These are phyloP conservation scores for Penicillium silybi DNA, from an alignment of 495 filamentous ascomycete species.

Conservation along the genomic window DNA sequence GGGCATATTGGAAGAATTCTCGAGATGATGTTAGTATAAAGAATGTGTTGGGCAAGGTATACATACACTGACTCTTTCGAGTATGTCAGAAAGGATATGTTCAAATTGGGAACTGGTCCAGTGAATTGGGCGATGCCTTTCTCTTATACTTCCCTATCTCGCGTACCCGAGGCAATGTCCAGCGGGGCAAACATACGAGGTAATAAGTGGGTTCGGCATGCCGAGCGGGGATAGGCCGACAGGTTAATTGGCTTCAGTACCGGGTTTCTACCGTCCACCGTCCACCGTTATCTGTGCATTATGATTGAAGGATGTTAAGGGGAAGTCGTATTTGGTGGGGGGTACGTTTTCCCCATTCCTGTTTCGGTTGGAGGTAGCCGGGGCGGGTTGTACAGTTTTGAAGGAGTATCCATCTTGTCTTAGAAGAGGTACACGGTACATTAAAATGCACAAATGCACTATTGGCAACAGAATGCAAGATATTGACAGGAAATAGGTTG, in stretches of 20 bases:
- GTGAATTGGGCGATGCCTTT: not conserved
- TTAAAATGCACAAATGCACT: too few relatives aligned
- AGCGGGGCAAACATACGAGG: conserved; percentile 12
- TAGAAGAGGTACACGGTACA: too few relatives aligned
- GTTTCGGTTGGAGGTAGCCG: not conserved
- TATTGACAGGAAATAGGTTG: too few relatives aligned
- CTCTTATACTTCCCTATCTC: conserved; percentile 3
- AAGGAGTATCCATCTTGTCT: too few relatives aligned
- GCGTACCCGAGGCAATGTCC: conserved; percentile 20
- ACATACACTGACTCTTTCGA: not conserved
- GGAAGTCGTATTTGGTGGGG: not conserved
- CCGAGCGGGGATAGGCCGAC: conserved; percentile 29
- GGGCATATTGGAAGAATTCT: not conserved
- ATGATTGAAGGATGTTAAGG: not conserved
- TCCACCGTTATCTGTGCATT: not conserved
- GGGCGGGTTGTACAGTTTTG: too few relatives aligned
- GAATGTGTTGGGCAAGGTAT: not conserved
- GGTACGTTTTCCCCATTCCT: not conserved
- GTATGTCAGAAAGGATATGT: not conserved
- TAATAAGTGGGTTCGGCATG: conserved; percentile 26
- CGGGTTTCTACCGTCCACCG: not conserved
- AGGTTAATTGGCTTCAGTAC: conserved; percentile 18
- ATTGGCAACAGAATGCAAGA: too few relatives aligned
- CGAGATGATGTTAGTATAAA: not conserved
- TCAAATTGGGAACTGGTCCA: not conserved